Base-by-base conservation (phyloP, 2,329 filamentous ascomycete genomes). In the Plectosphaerella plurivora region DNA sequence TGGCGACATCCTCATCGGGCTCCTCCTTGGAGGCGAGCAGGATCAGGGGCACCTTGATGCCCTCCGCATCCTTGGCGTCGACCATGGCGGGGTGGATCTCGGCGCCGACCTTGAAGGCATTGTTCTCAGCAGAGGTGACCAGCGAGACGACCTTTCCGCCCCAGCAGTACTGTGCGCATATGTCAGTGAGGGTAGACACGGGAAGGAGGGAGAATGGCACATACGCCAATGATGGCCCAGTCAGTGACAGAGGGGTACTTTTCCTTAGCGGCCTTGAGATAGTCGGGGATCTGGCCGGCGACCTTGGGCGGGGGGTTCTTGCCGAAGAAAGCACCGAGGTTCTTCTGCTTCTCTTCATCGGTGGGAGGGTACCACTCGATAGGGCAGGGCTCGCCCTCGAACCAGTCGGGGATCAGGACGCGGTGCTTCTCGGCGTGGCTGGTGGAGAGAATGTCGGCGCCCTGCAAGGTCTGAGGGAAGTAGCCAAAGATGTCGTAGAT, bases 371-470 rank as follows among this genome's bases (percentile, higher is more conserved):
- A 83, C 81, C 78, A 70, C 63, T 73, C 74, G 66, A 84, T 77
- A 48, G 74, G 70, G 62, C 71, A 72, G 2, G 89, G 87, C 59
- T 82, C 78, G 66, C 89, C 91, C 55, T 88, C 81, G 75, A 96
- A 96, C 79, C 89, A 93, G 73, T 97, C 92, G 25, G 92, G 92
- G 57, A 97, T 92, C 72, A 92, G 91, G 60, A 96, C 89, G 60
- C 84, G 85, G 76, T 95, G 94, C 64, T 88, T 83, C 67, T 74
- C 81, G 70, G 72, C 78, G 68, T 73, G 64, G 55, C 75, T 73
- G 45, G 72, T 73, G 45, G 82, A 75, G 22, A 87, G 72, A 59
- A 83, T 88, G 61, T 90, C 87, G 56, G 84, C 83, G 22, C 86
- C 87, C 66, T 89, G 86, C 11, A 88, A 57, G 3, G 86, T 85